phyloP scores from a whole-genome alignment of 2,329 filamentous ascomycete species.

The Aureobasidium sp. region DNA sequence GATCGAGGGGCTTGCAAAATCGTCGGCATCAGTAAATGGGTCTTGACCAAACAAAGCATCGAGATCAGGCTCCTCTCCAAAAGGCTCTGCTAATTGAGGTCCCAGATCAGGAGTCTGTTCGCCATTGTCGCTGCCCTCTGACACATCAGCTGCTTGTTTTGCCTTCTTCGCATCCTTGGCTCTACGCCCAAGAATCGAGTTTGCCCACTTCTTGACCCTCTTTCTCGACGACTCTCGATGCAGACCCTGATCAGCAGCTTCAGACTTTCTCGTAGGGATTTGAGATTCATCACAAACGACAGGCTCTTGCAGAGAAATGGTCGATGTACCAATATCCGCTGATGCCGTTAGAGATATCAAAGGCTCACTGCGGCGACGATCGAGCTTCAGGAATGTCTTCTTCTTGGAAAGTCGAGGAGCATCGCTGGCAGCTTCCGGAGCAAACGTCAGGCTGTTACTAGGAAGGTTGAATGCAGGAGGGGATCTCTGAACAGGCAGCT shows the following conservation, averaged over 20 bases:
- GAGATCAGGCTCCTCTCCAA: conserved; percentile 16
- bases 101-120: neutral
- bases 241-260: neutral
- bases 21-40: conserved; percentile 16
- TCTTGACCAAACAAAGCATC: conserved; percentile 18
- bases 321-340: conserved; percentile 25
- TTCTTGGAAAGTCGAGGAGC: conserved; percentile 36
- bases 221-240: conserved; percentile 40
- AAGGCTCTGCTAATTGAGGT: neutral
- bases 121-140: neutral
- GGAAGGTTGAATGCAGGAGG: neutral
- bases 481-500: neutral
- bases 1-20: neutral
- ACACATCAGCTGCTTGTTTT: neutral
- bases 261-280: conserved; percentile 10
- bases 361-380: conserved; percentile 41
- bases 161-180: conserved; percentile 16
- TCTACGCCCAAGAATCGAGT: conserved; percentile 28
- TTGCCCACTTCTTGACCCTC: conserved; percentile 65
- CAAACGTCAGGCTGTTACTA: neutral
- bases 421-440: neutral
- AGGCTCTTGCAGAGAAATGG: conserved; percentile 28
- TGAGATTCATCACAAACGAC: conserved; percentile 16
- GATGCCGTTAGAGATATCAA: conserved; percentile 24
- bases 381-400: conserved; percentile 58